Evolutionary conservation across 2,329 filamentous ascomycete species (phyloP).

Genomic region (Dendryphion nanum): DNA sequence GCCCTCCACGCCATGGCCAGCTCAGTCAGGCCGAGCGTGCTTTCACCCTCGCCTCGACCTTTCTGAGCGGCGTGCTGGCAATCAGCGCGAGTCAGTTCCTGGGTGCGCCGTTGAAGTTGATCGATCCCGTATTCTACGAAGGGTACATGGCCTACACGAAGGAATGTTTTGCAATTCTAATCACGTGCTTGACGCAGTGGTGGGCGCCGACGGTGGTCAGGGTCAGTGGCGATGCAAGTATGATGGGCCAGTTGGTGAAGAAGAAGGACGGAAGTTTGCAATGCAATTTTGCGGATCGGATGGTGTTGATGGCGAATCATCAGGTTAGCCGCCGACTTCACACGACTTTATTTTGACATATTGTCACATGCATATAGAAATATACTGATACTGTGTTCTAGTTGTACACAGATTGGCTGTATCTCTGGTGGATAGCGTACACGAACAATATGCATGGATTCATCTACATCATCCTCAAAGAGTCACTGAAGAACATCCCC

Average conservation of each 20-base stretch:
- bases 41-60: conserved; percentile 51
- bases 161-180: conserved; percentile 74
- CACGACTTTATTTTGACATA: no score
- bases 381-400: no score
- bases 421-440: conserved; percentile 93
- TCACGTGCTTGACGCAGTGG: conserved; percentile 78
- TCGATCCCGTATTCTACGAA: conserved; percentile 77
- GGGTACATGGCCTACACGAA: conserved; percentile 87
- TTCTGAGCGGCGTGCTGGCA: conserved; percentile 50
- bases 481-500: conserved; percentile 79
- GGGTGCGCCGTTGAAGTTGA: conserved; percentile 71
- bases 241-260: conserved; percentile 70
- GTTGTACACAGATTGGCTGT: conserved; percentile 90
- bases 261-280: conserved; percentile 71
- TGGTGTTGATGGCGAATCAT: conserved; percentile 85
- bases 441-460: conserved; percentile 80
- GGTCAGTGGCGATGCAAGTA: conserved; percentile 79
- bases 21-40: conserved; percentile 50
- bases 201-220: conserved; percentile 83
- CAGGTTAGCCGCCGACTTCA: conserved; percentile 45
- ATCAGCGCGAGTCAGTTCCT: conserved; percentile 70
- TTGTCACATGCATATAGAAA: no score
- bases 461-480: conserved; percentile 87
- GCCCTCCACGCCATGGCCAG: conserved; percentile 46
- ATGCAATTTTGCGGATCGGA: conserved; percentile 76